A percentile compares a stretch with the other conserved stretches of the same genome.
These are phyloP conservation scores for Noccaea bulbosa DNA, from an alignment of 345 rosid species.

Conservation along the genomic window DNA sequence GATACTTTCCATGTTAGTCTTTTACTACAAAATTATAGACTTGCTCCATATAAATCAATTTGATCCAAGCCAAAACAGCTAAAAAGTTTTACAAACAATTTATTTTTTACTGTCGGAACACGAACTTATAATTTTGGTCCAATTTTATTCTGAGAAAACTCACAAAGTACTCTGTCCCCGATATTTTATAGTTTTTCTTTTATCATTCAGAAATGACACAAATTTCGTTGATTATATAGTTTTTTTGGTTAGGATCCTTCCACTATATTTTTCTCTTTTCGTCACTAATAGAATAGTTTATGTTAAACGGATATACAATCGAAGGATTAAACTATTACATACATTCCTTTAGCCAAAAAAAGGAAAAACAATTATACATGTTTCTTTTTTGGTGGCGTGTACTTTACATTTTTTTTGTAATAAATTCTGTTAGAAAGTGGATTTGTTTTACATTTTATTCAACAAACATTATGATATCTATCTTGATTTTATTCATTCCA, in stretches of 20 bases:
- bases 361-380: neutral
- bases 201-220: too few species aligned
- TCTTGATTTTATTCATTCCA: too few species aligned
- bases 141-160: neutral
- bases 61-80: neutral
- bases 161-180: neutral
- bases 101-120: neutral
- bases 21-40: neutral
- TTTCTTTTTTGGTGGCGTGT: conserved; percentile 22
- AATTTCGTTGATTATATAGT: neutral
- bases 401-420: conserved; percentile 35
- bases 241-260: neutral
- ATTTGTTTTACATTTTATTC: neutral
- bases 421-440: conserved; percentile 34
- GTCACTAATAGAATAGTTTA: too few species aligned
- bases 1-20: neutral
- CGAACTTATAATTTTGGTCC: neutral
- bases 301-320: too few species aligned
- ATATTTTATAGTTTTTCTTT: too few species aligned
- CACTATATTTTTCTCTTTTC: neutral
- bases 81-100: neutral
- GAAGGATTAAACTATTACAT: too few species aligned
- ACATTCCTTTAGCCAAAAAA: too few species aligned
- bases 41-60: neutral
- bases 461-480: too few species aligned